Evolutionary conservation across 495 filamentous ascomycete genomes (phyloP).

Genomic region (Neurospora africana): DNA sequence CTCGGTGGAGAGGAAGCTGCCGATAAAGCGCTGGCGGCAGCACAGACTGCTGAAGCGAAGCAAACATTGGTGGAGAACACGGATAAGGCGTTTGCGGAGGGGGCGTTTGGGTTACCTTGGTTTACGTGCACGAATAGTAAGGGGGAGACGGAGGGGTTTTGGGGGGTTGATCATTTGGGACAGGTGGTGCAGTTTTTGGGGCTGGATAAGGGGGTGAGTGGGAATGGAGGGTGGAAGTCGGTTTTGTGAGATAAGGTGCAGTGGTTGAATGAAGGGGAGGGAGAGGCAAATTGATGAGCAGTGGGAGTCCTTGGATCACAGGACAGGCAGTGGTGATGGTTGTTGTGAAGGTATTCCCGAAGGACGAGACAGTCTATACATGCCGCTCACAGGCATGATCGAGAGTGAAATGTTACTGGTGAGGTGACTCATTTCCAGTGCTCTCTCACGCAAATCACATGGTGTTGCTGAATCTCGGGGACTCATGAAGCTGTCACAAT

Average conservation of each 20-base stretch:
- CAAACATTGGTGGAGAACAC: constrained; percentile 43
- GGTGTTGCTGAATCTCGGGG: no score
- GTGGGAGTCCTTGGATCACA: neutral
- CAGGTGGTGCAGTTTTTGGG: constrained; percentile 53
- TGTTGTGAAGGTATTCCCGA: neutral
- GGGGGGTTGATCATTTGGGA: constrained; percentile 60
- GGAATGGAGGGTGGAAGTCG: constrained; percentile 36
- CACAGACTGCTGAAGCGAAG: constrained; percentile 42
- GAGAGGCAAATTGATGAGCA: neutral
- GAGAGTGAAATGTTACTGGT: no score
- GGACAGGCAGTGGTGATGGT: neutral
- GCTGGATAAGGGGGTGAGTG: constrained; percentile 27
- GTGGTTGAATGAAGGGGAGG: neutral
- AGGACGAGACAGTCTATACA: neutral
- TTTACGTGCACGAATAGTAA: constrained; percentile 50
- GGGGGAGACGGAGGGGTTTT: constrained; percentile 54
- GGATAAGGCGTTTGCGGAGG: constrained; percentile 44
- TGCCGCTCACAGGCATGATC: no score
- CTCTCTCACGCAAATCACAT: no score
- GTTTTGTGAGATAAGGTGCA: constrained; percentile 27
- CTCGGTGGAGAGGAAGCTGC: constrained; percentile 21
- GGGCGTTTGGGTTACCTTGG: constrained; percentile 67
- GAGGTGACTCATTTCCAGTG: neutral
- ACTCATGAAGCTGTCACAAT: no score
- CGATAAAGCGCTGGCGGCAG: constrained; percentile 16